Conservation (phyloP, 2,329 filamentous ascomycete species). For the Fusarium sp. region DNA sequence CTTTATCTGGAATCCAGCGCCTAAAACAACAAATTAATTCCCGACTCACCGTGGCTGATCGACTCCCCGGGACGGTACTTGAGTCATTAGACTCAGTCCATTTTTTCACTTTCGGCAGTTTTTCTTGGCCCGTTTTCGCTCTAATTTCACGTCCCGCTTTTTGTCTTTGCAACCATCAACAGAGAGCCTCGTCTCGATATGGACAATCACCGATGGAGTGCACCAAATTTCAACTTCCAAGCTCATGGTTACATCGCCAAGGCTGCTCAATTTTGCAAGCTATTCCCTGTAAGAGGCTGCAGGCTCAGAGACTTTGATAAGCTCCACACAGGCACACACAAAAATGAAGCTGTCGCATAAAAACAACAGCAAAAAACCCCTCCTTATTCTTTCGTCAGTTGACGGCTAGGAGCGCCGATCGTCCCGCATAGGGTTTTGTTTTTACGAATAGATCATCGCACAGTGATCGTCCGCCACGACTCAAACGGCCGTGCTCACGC, state of each 20-base stretch:
- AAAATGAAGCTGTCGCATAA: slow-evolving; percentile 17
- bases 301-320: slow-evolving; percentile 1
- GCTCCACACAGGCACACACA: slow-evolving; percentile 4
- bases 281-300: slow-evolving; percentile 1
- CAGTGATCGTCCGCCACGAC: slow-evolving; percentile 36
- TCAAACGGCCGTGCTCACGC: slow-evolving; percentile 30
- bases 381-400: slow-evolving; percentile 17
- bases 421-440: slow-evolving; percentile 16
- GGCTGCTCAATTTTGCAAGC: slow-evolving; percentile 7
- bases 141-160: slow-evolving; percentile 38
- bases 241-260: slow-evolving; percentile 13
- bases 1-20: slow-evolving; percentile 5
- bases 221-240: slow-evolving; percentile 14
- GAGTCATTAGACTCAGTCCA: slow-evolving; percentile 33
- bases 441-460: slow-evolving; percentile 29
- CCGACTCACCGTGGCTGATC: slow-evolving; percentile 3
- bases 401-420: slow-evolving; percentile 29
- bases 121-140: slow-evolving; percentile 30
- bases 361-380: slow-evolving; percentile 15
- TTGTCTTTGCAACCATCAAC: slow-evolving; percentile 19
- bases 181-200: slow-evolving; percentile 23
- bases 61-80: slow-evolving; percentile 29
- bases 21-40: slow-evolving; percentile 9
- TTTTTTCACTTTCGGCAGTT: slow-evolving; percentile 30
- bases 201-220: slow-evolving; percentile 26